Base-by-base conservation (phyloP, 1,284 basidiomycete genomes). In the Moesziomyces sp. region DNA sequence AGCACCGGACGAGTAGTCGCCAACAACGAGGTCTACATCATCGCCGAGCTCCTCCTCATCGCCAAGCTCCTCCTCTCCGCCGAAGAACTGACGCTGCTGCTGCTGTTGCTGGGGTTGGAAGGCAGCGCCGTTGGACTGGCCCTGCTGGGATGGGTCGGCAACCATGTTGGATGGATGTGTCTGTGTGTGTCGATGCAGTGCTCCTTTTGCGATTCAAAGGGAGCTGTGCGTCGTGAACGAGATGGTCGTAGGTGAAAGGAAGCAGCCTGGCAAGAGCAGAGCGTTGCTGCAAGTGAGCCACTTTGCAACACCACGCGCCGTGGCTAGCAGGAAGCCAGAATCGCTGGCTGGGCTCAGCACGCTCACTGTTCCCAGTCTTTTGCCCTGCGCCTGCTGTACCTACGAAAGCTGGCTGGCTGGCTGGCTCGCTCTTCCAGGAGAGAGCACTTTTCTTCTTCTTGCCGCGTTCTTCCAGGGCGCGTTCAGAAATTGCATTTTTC, bases 11-110 rank as follows among this genome's bases (percentile, higher is more conserved):
- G 35, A 55, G 54, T 77, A 77, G 53, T 72, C 72, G 30, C 54
- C 68, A 42, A 77, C 72, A 16, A 74, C 75, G 35, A 77, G 72
- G 45, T 77, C 75, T 30, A 77, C 75, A 48, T 77, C 75, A 21
- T 77, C 75, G 26, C 75, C 75, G 24, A 77, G 68, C 58, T 77
- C 75, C 28, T 77, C 75, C 35, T 77, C 75, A 52, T 64, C 67
- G 19, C 61, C 63, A 18, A 77, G 57, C 59, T 77, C 75, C 55
- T 77, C 75, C 28, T 74, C 72, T 13, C 75, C 75, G 13, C 72
- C 75, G 43, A 74, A 77, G 44, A 77, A 55, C 48, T 71, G 68
- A 38, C 75, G 68, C 28, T 77, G 75, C 50, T 59, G 69, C 26
- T 76, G 69, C 43, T 82, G 77, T 67, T 81, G 55, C 26, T 47